Evolutionary conservation across 2,329 filamentous ascomycete genomes (phyloP), one percentile per base, ranked within the genome.

Genomic region (Ustulina deusta): DNA sequence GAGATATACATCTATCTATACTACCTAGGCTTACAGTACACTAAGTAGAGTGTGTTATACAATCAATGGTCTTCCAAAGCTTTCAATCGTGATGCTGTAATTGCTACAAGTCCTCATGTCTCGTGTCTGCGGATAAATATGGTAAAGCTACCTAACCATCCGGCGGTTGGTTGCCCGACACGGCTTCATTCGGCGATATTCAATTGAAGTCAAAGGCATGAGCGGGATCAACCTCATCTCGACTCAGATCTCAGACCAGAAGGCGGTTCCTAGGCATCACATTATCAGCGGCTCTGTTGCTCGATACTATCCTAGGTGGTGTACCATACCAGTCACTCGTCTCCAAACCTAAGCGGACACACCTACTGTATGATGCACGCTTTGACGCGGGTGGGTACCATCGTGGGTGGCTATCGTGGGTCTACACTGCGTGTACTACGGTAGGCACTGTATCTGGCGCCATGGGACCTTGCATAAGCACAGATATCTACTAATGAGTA

Each of bases 101-200:
- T 29, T 49, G 22, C 22, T 13, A 25, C 15, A 10, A n/a, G 20
- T 25, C 3, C 10, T 25, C 13, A 20, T 44, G 44, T n/a, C 2
- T 49, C 40, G 13, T 22, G 32, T 32, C 55, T 58, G 40, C 56
- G 66, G 66, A 63, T 69, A 69, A 69, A 69, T 66, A 58, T 55
- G 48, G 40, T 44, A 25, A 63, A 59, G 62, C 25, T 34, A 59
- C 59, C 25, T 34, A 29, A 38, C 17, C 36, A 58, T 20, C 42
- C 60, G 55, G 59, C 55, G 66, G 55, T 54, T 48, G 59, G 27
- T 54, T 40, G 54, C 13, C 54, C 48, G 46, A 34, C 44, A 38
- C 59, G 44, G 34, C 54, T 48, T 49, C 54, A 57, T 63, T 54
- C 59, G 54, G 59, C 59, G 34, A 46, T 63, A 48, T 63, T 5